Conservation (phyloP, 2,329 filamentous ascomycete species). For the Fusarium oligoseptatum region DNA sequence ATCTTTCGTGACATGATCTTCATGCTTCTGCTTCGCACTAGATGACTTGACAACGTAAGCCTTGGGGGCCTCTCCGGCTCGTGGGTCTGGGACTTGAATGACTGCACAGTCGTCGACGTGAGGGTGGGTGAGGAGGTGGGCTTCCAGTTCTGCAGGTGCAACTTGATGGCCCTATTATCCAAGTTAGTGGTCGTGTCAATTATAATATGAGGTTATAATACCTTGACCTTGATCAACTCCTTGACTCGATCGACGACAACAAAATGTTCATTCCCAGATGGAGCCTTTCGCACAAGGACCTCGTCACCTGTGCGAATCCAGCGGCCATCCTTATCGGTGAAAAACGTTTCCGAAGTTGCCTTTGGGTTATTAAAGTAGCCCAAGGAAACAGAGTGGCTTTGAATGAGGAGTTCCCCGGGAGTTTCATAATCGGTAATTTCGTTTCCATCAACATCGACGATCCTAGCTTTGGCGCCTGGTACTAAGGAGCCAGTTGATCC, state of each 20-base stretch:
- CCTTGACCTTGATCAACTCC: slow-evolving; percentile 83
- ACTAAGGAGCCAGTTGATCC: slow-evolving; percentile 78
- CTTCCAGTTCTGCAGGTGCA: slow-evolving; percentile 82
- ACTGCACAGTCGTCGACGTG: slow-evolving; percentile 80
- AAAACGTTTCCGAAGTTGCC: slow-evolving; percentile 84
- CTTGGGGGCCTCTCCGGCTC: slow-evolving; percentile 72
- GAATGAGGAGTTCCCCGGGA: slow-evolving; percentile 86
- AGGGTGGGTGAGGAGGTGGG: slow-evolving; percentile 78
- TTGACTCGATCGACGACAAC: slow-evolving; percentile 83
- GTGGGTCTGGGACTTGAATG: slow-evolving; percentile 73
- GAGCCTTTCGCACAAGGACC: slow-evolving; percentile 74
- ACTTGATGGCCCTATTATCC: slow-evolving; percentile 77
- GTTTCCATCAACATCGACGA: slow-evolving; percentile 74
- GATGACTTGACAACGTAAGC: slow-evolving; percentile 69
- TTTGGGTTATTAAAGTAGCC: slow-evolving; percentile 90
- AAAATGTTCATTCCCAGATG: slow-evolving; percentile 80
- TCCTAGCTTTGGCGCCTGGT: slow-evolving; percentile 71
- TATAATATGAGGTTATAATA: too few species aligned
- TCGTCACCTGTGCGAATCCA: slow-evolving; percentile 92
- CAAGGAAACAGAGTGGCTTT: slow-evolving; percentile 80
- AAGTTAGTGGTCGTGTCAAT: too few species aligned
- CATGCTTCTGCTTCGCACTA: slow-evolving; percentile 63
- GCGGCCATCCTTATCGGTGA: slow-evolving; percentile 72
- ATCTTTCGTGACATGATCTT: slow-evolving; percentile 60
- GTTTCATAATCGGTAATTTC: slow-evolving; percentile 77